phyloP scores from a whole-genome alignment of 2,329 filamentous ascomycete genomes.

The Talaromyces albobiverticillius region DNA sequence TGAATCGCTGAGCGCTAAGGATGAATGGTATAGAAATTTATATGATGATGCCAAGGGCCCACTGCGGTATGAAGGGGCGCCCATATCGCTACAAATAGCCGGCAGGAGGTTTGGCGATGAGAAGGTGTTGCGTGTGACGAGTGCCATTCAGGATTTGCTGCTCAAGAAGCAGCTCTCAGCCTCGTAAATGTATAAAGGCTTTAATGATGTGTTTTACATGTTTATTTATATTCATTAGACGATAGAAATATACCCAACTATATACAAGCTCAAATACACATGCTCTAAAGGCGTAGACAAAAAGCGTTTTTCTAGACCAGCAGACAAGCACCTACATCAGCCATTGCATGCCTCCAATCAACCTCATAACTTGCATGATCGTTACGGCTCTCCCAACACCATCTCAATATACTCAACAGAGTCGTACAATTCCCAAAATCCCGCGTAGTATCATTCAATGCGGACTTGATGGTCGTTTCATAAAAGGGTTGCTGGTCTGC shows the following conservation, averaged over 20 bases:
- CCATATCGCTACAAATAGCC: slow-evolving; percentile 10
- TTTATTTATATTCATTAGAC: background rate
- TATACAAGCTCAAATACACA: no score
- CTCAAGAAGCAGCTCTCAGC: background rate
- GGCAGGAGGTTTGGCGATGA: slow-evolving; percentile 30
- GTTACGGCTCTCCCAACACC: slow-evolving; percentile 10
- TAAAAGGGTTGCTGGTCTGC: slow-evolving; percentile 14
- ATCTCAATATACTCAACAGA: slow-evolving; percentile 6
- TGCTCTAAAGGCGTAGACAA: background rate
- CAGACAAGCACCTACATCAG: slow-evolving; percentile 6
- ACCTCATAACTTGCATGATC: no score
- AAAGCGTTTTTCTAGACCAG: background rate
- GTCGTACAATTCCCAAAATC: slow-evolving; percentile 16
- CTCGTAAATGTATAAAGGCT: background rate
- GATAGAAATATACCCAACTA: background rate
- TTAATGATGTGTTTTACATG: background rate
- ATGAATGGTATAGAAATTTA: slow-evolving; percentile 45
- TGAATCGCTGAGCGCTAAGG: slow-evolving; percentile 41
- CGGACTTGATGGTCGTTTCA: slow-evolving; percentile 6
- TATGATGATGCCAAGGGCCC: slow-evolving; percentile 36
- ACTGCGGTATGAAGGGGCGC: slow-evolving; percentile 36
- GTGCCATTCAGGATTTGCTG: background rate
- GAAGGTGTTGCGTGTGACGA: slow-evolving; percentile 36
- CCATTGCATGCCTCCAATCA: slow-evolving; percentile 12
- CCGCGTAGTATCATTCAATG: slow-evolving; percentile 17